Conservation (phyloP, 768 basidiomycete genomes). For the Gyrodon lividus region DNA sequence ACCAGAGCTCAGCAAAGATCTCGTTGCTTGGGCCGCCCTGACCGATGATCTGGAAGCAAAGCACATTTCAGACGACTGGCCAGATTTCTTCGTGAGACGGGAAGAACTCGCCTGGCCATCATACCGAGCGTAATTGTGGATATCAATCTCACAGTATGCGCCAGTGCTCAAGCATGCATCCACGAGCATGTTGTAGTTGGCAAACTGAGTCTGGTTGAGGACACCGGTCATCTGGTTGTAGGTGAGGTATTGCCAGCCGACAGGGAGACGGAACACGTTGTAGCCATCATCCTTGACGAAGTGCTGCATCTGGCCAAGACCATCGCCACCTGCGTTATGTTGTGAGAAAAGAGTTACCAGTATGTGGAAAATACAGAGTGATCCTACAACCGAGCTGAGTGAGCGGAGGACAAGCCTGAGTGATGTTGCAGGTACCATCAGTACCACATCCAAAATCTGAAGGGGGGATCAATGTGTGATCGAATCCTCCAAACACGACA, state of each 20-base stretch:
- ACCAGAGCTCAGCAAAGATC: conserved; percentile 13
- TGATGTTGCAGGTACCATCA: conserved; percentile 42
- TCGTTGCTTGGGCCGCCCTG: conserved; percentile 13
- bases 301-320: conserved; percentile 52
- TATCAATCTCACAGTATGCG: conserved; percentile 11
- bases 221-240: conserved; percentile 38
- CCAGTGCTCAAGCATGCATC: conserved; percentile 11
- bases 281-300: conserved; percentile 51
- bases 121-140: conserved; percentile 15
- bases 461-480: neutral
- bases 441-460: conserved; percentile 47
- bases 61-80: neutral
- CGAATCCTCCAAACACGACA: neutral
- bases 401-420: conserved; percentile 45
- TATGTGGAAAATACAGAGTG: neutral
- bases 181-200: conserved; percentile 10
- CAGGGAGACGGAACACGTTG: conserved; percentile 57
- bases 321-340: conserved; percentile 3
- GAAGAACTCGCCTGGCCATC: conserved; percentile 4
- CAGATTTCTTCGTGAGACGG: neutral
- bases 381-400: conserved; percentile 41
- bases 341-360: too few species aligned
- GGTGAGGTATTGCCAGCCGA: conserved; percentile 54
- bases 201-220: conserved; percentile 22
- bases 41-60: conserved; percentile 7